phyloP scores from a whole-genome alignment of 1,284 basidiomycete genomes.

The Sphaerobolus stellatus region DNA sequence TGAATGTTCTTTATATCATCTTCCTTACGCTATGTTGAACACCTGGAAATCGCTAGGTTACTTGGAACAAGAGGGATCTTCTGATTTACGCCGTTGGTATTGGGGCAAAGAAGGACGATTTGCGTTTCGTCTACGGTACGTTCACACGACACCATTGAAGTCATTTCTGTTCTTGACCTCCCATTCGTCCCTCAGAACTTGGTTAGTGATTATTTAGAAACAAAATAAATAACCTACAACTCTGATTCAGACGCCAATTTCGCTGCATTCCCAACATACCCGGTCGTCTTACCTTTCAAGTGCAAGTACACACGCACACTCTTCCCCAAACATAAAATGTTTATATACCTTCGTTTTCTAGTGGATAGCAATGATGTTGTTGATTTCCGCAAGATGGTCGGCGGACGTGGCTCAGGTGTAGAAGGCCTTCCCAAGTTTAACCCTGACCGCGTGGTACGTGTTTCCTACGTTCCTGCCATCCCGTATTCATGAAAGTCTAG shows the following conservation, averaged over 20 bases:
- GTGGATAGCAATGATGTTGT: constrained; percentile 53
- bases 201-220: background rate
- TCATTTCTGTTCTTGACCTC: background rate
- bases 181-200: background rate
- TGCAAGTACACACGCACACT: constrained; percentile 32
- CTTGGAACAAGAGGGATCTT: constrained; percentile 71
- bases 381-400: constrained; percentile 56
- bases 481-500: constrained; percentile 33
- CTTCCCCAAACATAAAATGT: background rate
- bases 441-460: constrained; percentile 54
- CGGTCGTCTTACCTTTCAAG: constrained; percentile 58
- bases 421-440: constrained; percentile 68
- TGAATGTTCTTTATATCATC: background rate
- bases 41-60: constrained; percentile 43
- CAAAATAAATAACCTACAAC: constrained; percentile 1
- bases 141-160: constrained; percentile 3
- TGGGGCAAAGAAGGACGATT: constrained; percentile 67
- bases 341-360: constrained; percentile 22
- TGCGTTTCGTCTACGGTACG: constrained; percentile 61
- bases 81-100: constrained; percentile 67
- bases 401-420: constrained; percentile 33
- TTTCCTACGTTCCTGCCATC: background rate
- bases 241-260: constrained; percentile 44
- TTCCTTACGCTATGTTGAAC: background rate
- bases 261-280: constrained; percentile 52